Evolutionary conservation across 768 basidiomycete species (phyloP).

Genomic region (Rhizopogon roseolus): DNA sequence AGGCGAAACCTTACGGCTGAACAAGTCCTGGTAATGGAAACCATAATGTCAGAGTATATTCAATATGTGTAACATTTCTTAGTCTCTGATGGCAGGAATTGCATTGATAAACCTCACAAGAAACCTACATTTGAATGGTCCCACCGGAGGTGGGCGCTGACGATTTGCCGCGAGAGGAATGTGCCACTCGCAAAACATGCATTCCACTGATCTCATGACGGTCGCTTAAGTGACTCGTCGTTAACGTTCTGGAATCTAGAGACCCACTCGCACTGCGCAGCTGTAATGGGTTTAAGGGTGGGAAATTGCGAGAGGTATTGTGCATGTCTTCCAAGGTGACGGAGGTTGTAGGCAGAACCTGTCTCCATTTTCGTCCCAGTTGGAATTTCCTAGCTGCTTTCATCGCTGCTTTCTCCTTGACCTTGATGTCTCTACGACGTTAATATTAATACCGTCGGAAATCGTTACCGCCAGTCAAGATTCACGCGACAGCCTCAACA

Average conservation of each 20-base stretch:
- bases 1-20: not conserved
- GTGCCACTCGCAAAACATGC: constrained; percentile 47
- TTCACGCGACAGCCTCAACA: not conserved
- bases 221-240: constrained; percentile 13
- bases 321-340: constrained; percentile 25
- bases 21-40: not conserved
- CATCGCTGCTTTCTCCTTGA: constrained; percentile 8
- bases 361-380: constrained; percentile 10
- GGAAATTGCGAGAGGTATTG: constrained; percentile 20
- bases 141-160: constrained; percentile 43
- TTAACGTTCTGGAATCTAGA: no score
- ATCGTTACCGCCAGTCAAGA: not conserved
- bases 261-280: constrained; percentile 7
- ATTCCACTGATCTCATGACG: constrained; percentile 38
- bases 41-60: constrained; percentile 8
- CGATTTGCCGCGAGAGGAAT: constrained; percentile 38
- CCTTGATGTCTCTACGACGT: not conserved
- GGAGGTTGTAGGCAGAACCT: not conserved
- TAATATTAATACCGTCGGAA: not conserved
- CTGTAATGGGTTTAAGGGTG: constrained; percentile 15
- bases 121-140: constrained; percentile 41
- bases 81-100: not conserved
- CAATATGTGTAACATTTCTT: not conserved
- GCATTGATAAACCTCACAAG: constrained; percentile 27
- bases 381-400: constrained; percentile 15